Base-by-base conservation (phyloP, 2,329 filamentous ascomycete genomes). In the Pseudogymnoascus sp. region DNA sequence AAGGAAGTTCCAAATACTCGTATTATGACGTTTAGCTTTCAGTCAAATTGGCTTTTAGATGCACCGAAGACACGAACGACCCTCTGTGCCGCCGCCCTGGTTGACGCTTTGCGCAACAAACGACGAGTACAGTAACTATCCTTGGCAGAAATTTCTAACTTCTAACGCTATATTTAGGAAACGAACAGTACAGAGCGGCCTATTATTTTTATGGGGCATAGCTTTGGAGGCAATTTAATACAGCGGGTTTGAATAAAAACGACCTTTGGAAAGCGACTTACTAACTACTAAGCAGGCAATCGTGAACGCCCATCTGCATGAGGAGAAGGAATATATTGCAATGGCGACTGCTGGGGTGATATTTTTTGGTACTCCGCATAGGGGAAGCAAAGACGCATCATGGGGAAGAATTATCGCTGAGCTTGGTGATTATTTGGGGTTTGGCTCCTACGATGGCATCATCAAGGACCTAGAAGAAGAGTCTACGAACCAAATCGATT, bases 151-250 rank as follows among this genome's bases (percentile, higher is more conserved):
- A 25, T 22, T 43, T 8, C 20, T 4, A 14, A 43, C 18, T 20
- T 20, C 39, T 25, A 20, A 43, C 39, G 12, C 20, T 12, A 11
- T 22, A 63, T 67, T 1, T 64, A 68, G 36, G 63, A 63, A n/a
- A 65, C 65, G n/a, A 64, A 59, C n/a, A 47, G 62, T 11, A 63
- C 62, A 20, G 63, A 64, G 36, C 64, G 67, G 50, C 68, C 67
- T 4, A 69, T 69, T 57, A 66, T 68, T 20, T 69, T 68, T 60
- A 64, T 69, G 25, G 66, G 67, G 4, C 67, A 69, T 61, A 67
- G 65, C 57, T 61, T 69, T 33, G 67, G 67, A 20, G 67, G 67
- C 22, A 68, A 68, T 35, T 58, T 69, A 30, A 65, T 69, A 14
- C 68, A 69, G 57, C 63, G 63, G 60, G 67, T 66, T 43, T 43